Evolutionary conservation across 148 eudicot genomes (phyloP).

Genomic region (Chenopodium album): DNA sequence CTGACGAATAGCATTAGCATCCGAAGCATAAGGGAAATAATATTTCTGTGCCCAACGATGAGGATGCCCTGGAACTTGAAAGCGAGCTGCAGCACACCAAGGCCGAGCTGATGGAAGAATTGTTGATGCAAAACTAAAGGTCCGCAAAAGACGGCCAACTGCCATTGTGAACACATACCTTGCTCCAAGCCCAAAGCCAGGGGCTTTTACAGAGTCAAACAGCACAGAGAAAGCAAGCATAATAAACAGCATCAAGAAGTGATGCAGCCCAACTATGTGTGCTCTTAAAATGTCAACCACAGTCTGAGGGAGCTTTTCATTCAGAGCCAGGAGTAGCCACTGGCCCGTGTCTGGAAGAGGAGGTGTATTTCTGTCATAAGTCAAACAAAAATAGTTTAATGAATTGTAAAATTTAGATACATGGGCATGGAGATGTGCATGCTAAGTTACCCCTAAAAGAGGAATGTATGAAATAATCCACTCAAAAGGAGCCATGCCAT

Average conservation of each 20-base stretch:
- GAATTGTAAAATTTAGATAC: background rate
- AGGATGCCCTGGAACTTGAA: conserved; percentile 69
- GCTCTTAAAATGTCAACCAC: conserved; percentile 84
- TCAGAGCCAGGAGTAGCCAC: conserved; percentile 82
- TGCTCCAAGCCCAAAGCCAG: conserved; percentile 96
- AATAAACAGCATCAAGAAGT: conserved; percentile 89
- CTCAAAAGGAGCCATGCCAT: background rate
- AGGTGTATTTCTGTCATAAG: conserved; percentile 54
- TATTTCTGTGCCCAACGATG: conserved; percentile 97
- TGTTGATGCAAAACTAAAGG: conserved; percentile 73
- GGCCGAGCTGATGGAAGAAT: conserved; percentile 94
- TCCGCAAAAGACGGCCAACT: conserved; percentile 81
- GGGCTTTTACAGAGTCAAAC: conserved; percentile 86
- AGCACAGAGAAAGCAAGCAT: conserved; percentile 94
- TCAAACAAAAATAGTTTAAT: background rate
- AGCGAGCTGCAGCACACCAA: conserved; percentile 92
- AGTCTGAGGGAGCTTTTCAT: conserved; percentile 76
- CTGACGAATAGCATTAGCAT: conserved; percentile 60
- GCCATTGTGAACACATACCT: conserved; percentile 97
- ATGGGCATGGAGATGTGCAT: background rate
- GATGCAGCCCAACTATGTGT: conserved; percentile 80
- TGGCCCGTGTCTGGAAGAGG: conserved; percentile 99
- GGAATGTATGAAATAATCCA: no score
- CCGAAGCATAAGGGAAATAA: conserved; percentile 86
- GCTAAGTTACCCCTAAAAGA: background rate